A percentile compares a stretch with the other conserved stretches of the same genome.
These are phyloP conservation scores for Amylostereum areolatum DNA, from an alignment of 1,284 basidiomycete species.

Conservation along the genomic window DNA sequence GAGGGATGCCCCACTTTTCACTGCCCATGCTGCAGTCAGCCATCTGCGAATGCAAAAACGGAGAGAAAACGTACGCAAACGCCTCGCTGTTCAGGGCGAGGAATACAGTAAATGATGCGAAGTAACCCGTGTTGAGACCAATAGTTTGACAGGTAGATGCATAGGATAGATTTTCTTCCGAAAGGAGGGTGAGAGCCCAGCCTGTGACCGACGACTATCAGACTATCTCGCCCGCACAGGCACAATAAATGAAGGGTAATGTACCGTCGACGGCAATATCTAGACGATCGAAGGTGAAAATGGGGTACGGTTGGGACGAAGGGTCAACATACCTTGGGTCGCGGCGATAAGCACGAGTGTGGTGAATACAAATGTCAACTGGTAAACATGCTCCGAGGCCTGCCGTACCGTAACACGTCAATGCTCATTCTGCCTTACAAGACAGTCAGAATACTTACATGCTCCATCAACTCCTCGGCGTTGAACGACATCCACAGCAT, in stretches of 20 bases:
- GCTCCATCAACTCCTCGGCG: constrained; percentile 75
- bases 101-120: constrained; percentile 96
- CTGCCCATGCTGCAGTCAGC: constrained; percentile 26
- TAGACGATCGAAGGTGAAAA: constrained; percentile 22
- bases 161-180: constrained; percentile 92
- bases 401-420: constrained; percentile 25
- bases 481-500: constrained; percentile 87
- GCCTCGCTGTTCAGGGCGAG: constrained; percentile 94
- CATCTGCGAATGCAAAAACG: constrained; percentile 5
- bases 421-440: constrained; percentile 5
- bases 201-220: constrained; percentile 39
- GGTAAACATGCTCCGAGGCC: constrained; percentile 77
- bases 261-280: constrained; percentile 96
- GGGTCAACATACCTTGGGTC: constrained; percentile 72
- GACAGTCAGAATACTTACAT: constrained; percentile 45
- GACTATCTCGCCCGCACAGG: background rate
- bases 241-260: background rate
- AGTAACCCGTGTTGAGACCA: constrained; percentile 94
- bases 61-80: constrained; percentile 66
- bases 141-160: constrained; percentile 98
- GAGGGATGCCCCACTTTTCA: constrained; percentile 81
- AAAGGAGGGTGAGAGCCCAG: constrained; percentile 96
- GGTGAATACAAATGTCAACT: constrained; percentile 86
- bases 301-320: background rate
- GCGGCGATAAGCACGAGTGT: constrained; percentile 92